Evolutionary conservation across 352 stramenopile genomes (phyloP), one percentile per base, ranked within the genome.

Genomic region (Blastocystis sp.): DNA sequence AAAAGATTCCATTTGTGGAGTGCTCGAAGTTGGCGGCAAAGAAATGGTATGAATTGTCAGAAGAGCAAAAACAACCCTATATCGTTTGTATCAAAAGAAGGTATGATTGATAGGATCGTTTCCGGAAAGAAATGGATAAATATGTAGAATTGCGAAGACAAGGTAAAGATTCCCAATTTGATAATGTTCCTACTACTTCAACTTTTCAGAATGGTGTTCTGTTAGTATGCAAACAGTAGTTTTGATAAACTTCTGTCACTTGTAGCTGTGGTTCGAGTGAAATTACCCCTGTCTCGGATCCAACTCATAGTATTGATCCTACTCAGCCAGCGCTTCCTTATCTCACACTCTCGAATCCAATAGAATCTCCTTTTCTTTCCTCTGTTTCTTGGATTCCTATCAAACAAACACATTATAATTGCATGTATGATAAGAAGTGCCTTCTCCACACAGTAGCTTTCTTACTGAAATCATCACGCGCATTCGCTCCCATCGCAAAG

Each of bases 391-490:
- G n/a, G n/a, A n/a, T n/a, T n/a, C n/a, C n/a, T n/a, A n/a, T 33
- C 40, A 48, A 62, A 78, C 66, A 84, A 84, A 84, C 73, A 64
- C 2, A 9, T 66, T 24, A 84, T 24, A 84, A 44, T 40, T 84
- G 44, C 73, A 84, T 84, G 40, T 84, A 84, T 1, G 73, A 84
- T n/a, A 84, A 48, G 53, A 66, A 84, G 15, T 84, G 30, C 40
- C 73, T 84, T 84, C 73, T 64, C 73, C 73, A 84, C 17, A 56
- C 54, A 42, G 59, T 44, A 17, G 73, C 73, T 51, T 68, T 84
- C 73, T 84, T 84, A 42, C 73, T 84, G 44, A 84, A 84, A 19
- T 84, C 53, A 62, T 84, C 73, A 15, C 48, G 24, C 9, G 42
- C 59, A 17, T 11, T 58, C 11, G 37, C 13, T 58, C 73, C 53